phyloP scores from a whole-genome alignment of 495 filamentous ascomycete species.

The Cercophora newfieldiana region DNA sequence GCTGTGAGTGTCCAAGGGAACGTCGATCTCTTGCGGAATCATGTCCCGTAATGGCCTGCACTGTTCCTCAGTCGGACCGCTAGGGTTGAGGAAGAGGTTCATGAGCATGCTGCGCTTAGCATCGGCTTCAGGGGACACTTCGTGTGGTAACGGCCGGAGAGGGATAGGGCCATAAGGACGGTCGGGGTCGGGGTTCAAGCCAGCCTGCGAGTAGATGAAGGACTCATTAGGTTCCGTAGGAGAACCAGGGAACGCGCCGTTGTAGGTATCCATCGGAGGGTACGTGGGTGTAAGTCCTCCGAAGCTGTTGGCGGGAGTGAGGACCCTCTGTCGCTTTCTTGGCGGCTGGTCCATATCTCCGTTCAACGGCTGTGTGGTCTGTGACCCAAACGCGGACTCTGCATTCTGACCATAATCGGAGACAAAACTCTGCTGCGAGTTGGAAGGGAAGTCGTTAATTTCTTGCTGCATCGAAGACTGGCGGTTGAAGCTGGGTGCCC shows the following conservation, averaged over 20 bases:
- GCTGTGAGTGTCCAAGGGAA: constrained; percentile 80
- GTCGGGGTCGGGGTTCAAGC: constrained; percentile 49
- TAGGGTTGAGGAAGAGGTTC: constrained; percentile 81
- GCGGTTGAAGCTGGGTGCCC: constrained; percentile 55
- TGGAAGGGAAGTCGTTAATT: constrained; percentile 42
- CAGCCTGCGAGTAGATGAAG: constrained; percentile 69
- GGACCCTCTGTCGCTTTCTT: constrained; percentile 66
- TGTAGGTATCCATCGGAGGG: constrained; percentile 55
- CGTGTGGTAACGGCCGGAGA: constrained; percentile 68
- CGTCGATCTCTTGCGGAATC: constrained; percentile 79
- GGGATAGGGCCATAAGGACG: constrained; percentile 58
- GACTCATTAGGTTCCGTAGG: constrained; percentile 88
- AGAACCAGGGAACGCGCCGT: constrained; percentile 52
- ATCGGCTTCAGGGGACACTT: constrained; percentile 64
- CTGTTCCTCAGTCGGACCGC: constrained; percentile 54
- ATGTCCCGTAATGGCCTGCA: constrained; percentile 54
- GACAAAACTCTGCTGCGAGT: constrained; percentile 52
- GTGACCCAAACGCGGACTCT: constrained; percentile 46
- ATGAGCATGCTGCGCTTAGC: constrained; percentile 77
- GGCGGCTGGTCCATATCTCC: constrained; percentile 73
- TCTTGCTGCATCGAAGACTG: constrained; percentile 63
- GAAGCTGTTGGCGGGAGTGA: constrained; percentile 49
- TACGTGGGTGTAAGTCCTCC: constrained; percentile 40
- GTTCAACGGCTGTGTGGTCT: constrained; percentile 44
- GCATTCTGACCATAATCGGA: constrained; percentile 47